These are phyloP conservation scores for Eutrema yunnanense DNA, from an alignment of 345 rosid species.

Conservation along the genomic window DNA sequence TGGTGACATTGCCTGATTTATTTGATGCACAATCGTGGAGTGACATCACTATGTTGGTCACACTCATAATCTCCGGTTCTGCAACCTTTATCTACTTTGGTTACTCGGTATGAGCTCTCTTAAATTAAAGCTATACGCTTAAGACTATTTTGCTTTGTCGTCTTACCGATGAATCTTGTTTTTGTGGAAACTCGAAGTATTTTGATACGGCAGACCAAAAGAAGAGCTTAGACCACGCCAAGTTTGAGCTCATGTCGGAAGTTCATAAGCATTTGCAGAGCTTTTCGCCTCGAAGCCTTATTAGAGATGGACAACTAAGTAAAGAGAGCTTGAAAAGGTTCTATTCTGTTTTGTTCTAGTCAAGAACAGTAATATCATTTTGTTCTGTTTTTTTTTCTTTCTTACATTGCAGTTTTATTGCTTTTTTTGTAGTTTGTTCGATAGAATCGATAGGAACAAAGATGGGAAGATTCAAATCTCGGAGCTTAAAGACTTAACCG, in stretches of 20 bases:
- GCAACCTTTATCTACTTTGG: conserved; percentile 28
- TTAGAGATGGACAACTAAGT: conserved; percentile 31
- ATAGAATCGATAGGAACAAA: conserved; percentile 28
- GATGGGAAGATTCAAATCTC: conserved; percentile 35
- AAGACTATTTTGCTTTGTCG: not conserved
- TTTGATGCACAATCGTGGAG: conserved; percentile 21
- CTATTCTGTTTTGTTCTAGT: not conserved
- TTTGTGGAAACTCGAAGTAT: conserved; percentile 8
- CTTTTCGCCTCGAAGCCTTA: conserved; percentile 26
- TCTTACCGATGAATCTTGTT: not conserved
- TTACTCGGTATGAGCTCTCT: conserved; percentile 26
- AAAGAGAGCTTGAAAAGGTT: conserved; percentile 36
- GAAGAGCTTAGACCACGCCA: conserved; percentile 30
- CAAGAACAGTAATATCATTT: not conserved
- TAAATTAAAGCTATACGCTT: not conserved
- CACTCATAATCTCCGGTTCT: conserved; percentile 21
- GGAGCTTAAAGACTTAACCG: conserved; percentile 29
- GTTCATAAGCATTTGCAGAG: conserved; percentile 33
- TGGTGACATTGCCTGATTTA: conserved; percentile 28
- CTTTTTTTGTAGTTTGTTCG: conserved; percentile 19
- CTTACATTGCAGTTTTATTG: not conserved
- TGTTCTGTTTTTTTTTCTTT: not conserved
- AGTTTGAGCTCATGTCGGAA: conserved; percentile 33
- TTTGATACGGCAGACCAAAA: conserved; percentile 30
- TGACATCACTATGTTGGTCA: conserved; percentile 15